Conservation (phyloP, 345 rosid species). For the Garcia nutans region DNA sequence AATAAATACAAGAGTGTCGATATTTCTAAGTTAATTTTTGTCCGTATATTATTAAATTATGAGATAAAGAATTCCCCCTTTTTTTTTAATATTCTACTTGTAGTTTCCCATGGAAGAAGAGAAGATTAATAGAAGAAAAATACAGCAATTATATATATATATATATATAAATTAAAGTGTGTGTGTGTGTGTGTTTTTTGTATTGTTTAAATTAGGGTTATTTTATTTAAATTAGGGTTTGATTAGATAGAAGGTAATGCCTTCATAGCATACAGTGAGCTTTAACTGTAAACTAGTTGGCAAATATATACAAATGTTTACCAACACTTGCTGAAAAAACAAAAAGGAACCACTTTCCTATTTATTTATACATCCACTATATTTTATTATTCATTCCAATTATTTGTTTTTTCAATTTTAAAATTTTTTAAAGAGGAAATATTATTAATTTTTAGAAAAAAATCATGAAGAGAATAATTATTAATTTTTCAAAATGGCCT, state of each 20-base stretch:
- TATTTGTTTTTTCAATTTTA: neutral
- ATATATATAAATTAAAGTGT: no score
- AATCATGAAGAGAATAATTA: no score
- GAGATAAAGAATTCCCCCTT: no score
- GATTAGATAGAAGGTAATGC: neutral
- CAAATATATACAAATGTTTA: neutral
- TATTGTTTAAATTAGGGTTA: neutral
- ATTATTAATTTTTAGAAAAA: no score
- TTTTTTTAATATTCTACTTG: neutral
- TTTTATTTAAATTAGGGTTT: no score
- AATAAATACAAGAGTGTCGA: neutral
- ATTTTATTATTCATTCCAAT: no score
- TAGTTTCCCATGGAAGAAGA: neutral
- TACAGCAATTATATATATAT: neutral
- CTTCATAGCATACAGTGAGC: neutral
- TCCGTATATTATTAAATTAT: neutral
- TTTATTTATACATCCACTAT: no score
- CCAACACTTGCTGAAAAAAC: neutral
- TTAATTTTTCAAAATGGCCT: no score
- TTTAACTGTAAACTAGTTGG: slow-evolving; percentile 26
- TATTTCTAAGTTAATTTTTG: slow-evolving; percentile 10
- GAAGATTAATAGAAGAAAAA: neutral
- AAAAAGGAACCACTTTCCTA: slow-evolving; percentile 2
- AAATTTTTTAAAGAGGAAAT: no score
- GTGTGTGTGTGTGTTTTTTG: no score